Percentiles rank a stretch among this genome's conserved stretches.
Evolutionary conservation across 495 filamentous ascomycete species (phyloP).

Genomic region (Podospora appendiculata): DNA sequence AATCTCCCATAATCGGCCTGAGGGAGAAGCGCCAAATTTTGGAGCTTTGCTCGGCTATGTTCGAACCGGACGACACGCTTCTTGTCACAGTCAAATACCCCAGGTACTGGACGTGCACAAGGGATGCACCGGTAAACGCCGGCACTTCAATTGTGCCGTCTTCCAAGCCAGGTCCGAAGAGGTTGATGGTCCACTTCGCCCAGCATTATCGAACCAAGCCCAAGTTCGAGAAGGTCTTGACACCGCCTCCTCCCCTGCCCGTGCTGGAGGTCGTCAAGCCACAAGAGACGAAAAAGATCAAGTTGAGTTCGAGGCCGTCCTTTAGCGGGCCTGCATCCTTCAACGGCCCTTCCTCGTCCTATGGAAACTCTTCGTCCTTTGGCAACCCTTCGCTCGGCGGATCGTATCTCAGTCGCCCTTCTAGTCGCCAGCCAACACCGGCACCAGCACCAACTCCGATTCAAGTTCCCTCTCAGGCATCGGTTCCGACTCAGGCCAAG

Average conservation of each 20-base stretch:
- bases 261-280: constrained; percentile 20
- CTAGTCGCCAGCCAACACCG: too few species aligned
- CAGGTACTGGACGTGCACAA: constrained; percentile 58
- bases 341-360: constrained; percentile 7
- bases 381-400: too few species aligned
- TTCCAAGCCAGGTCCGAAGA: neutral
- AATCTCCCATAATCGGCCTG: constrained; percentile 55
- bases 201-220: constrained; percentile 25
- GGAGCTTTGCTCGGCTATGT: constrained; percentile 69
- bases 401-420: too few species aligned
- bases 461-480: neutral
- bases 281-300: constrained; percentile 24
- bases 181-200: constrained; percentile 22
- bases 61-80: constrained; percentile 55
- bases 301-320: constrained; percentile 17
- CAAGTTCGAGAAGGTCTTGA: constrained; percentile 11
- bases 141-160: too few species aligned
- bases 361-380: too few species aligned
- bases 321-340: constrained; percentile 10
- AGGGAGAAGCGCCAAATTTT: constrained; percentile 70
- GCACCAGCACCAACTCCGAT: neutral
- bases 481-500: neutral
- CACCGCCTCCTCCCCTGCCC: constrained; percentile 8
- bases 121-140: constrained; percentile 20
- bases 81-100: constrained; percentile 60